Evolutionary conservation across 2,329 filamentous ascomycete genomes (phyloP).

Genomic region (Stachybotrys echinatus): DNA sequence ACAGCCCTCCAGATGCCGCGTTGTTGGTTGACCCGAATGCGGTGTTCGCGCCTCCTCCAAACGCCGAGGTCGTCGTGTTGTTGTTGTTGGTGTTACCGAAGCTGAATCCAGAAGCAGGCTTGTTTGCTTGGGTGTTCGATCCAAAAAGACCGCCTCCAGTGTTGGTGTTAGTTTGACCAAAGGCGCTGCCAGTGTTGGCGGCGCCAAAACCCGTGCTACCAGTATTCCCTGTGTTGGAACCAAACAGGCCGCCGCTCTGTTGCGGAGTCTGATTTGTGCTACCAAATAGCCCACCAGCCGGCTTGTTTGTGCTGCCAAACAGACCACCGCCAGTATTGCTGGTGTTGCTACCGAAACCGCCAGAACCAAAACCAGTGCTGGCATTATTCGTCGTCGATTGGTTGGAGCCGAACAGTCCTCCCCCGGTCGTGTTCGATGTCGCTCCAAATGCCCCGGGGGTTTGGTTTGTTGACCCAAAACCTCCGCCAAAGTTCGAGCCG

Average conservation of each 20-base stretch:
- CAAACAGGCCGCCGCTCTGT: slow-evolving; percentile 27
- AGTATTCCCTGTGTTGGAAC: slow-evolving; percentile 17
- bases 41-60: slow-evolving; percentile 20
- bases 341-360: slow-evolving; percentile 36
- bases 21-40: slow-evolving; percentile 24
- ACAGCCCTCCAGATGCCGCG: slow-evolving; percentile 26
- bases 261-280: slow-evolving; percentile 13
- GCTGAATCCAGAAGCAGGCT: slow-evolving; percentile 30
- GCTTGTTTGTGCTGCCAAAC: slow-evolving; percentile 27
- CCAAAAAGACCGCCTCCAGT: slow-evolving; percentile 35
- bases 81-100: slow-evolving; percentile 35
- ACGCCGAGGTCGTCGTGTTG: slow-evolving; percentile 14
- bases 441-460: slow-evolving; percentile 40
- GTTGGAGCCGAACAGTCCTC: slow-evolving; percentile 30
- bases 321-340: slow-evolving; percentile 26
- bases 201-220: slow-evolving; percentile 36
- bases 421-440: slow-evolving; percentile 21
- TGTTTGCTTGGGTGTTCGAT: slow-evolving; percentile 26
- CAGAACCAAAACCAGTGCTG: slow-evolving; percentile 18
- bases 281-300: slow-evolving; percentile 20
- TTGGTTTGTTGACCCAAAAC: slow-evolving; percentile 37
- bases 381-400: slow-evolving; percentile 25
- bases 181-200: slow-evolving; percentile 18
- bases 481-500: slow-evolving; percentile 45
- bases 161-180: slow-evolving; percentile 24